Percentiles rank a stretch among this genome's conserved stretches.
These are phyloP conservation scores for Trichosporon faecale DNA, from an alignment of 1,284 basidiomycete species.

Conservation along the genomic window DNA sequence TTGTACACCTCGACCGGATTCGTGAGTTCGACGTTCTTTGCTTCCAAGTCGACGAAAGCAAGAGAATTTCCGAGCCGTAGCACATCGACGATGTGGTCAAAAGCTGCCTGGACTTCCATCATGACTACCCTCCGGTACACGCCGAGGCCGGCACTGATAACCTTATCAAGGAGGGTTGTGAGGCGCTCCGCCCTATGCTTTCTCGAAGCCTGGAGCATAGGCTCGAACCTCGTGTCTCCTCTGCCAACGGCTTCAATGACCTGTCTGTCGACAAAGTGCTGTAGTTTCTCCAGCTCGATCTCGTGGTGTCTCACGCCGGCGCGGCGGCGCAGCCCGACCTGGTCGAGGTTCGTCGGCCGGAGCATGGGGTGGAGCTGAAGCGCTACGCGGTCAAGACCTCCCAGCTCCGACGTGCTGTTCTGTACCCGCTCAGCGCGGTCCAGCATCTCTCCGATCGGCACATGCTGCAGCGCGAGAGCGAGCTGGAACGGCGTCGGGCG, in stretches of 20 bases:
- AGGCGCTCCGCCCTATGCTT: neutral
- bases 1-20: neutral
- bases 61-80: neutral
- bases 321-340: neutral
- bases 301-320: neutral
- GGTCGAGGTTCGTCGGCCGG: neutral
- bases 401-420: neutral
- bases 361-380: neutral
- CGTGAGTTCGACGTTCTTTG: neutral
- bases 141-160: neutral
- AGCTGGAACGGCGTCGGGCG: neutral
- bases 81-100: neutral
- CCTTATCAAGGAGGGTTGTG: neutral
- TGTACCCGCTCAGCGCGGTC: neutral
- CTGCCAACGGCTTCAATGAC: neutral
- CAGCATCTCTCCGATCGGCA: neutral
- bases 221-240: neutral
- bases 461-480: neutral
- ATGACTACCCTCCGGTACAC: neutral
- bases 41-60: neutral
- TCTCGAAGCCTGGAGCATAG: neutral
- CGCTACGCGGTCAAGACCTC: neutral
- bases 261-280: neutral
- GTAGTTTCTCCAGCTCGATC: neutral
- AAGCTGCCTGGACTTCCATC: neutral